These are phyloP conservation scores for Tetraselmis striata DNA, from an alignment of 139 green algal species.

Conservation along the genomic window DNA sequence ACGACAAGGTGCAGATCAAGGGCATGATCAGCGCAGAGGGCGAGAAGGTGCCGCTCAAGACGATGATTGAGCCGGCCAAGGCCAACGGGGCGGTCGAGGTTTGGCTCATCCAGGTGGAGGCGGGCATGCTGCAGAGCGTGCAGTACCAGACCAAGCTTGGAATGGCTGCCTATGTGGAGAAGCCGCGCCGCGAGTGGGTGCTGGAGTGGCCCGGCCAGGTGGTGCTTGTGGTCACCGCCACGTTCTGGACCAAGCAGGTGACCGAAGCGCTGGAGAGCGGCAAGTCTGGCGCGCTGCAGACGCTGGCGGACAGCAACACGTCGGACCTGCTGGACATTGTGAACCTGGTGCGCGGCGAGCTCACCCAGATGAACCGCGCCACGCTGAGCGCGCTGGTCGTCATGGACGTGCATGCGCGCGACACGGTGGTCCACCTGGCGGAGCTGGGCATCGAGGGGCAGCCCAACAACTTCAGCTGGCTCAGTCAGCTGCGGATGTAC, in stretches of 20 bases:
- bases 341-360: constrained; percentile 45
- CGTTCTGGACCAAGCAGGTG: constrained; percentile 56
- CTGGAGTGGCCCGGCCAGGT: constrained; percentile 70
- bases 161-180: constrained; percentile 44
- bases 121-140: constrained; percentile 59
- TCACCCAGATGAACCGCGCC: constrained; percentile 50
- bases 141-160: constrained; percentile 41
- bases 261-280: constrained; percentile 16
- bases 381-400: constrained; percentile 68
- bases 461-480: constrained; percentile 59
- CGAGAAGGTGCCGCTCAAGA: constrained; percentile 61
- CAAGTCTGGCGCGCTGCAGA: constrained; percentile 8
- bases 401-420: constrained; percentile 74
- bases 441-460: constrained; percentile 45
- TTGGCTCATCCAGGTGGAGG: constrained; percentile 63
- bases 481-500: constrained; percentile 69
- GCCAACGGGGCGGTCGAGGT: constrained; percentile 64
- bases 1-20: constrained; percentile 53
- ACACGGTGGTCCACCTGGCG: constrained; percentile 45
- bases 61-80: constrained; percentile 49
- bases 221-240: constrained; percentile 61
- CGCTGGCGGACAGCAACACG: constrained; percentile 25
- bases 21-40: constrained; percentile 60
- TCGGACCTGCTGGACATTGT: constrained; percentile 40
- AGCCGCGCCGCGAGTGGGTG: constrained; percentile 46